phyloP scores from a whole-genome alignment of 108 stramenopile genomes.

The Cylindrotheca closterium region DNA sequence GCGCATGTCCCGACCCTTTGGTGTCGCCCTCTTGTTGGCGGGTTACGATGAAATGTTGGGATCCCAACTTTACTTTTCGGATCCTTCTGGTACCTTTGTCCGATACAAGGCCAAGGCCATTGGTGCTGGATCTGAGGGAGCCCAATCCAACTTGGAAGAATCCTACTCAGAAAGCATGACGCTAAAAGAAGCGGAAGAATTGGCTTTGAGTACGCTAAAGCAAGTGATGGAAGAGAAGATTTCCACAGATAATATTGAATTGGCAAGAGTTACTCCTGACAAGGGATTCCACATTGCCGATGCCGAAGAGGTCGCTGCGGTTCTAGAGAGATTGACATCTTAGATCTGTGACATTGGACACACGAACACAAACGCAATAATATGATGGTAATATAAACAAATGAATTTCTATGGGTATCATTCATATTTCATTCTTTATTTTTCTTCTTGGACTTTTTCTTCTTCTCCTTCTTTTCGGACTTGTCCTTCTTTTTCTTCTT shows the following conservation, averaged over 20 bases:
- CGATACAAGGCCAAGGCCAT: conserved; percentile 99
- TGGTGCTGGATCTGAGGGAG: conserved; percentile 96
- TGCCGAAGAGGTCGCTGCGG: conserved; percentile 80
- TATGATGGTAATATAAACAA: neutral
- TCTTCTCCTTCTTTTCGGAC: conserved; percentile 29
- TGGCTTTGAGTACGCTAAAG: conserved; percentile 92
- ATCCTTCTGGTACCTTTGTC: conserved; percentile 97
- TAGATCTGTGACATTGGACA: conserved; percentile 1
- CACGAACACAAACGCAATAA: neutral
- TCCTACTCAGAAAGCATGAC: conserved; percentile 93
- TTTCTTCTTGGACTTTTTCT: conserved; percentile 1
- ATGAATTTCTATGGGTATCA: neutral
- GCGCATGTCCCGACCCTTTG: conserved; percentile 98
- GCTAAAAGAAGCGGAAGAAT: conserved; percentile 91
- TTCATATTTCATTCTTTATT: neutral
- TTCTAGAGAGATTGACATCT: conserved; percentile 71
- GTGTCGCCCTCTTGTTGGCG: conserved; percentile 97
- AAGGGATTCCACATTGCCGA: conserved; percentile 89
- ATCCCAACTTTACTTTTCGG: conserved; percentile 97
- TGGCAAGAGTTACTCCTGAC: conserved; percentile 90
- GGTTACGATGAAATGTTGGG: conserved; percentile 93
- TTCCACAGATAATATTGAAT: conserved; percentile 92
- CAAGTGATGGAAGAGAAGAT: conserved; percentile 99
- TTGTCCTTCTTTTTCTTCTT: conserved; percentile 43
- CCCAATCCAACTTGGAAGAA: conserved; percentile 94